These are phyloP conservation scores for Xylariaceae sp. DNA, from an alignment of 2,329 filamentous ascomycete species.

Conservation along the genomic window DNA sequence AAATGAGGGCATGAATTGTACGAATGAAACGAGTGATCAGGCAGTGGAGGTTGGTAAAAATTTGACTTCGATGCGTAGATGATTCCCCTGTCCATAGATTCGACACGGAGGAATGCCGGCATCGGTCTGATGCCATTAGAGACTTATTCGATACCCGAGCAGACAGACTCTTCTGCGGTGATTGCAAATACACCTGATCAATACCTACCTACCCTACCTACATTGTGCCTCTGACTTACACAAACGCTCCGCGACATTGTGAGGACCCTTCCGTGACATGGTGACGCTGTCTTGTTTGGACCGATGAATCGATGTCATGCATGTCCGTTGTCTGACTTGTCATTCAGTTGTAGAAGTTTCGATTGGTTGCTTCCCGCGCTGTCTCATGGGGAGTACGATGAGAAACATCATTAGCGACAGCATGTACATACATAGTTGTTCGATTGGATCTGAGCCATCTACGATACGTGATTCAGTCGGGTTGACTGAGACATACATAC, in stretches of 20 bases:
- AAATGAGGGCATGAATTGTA: slow-evolving; percentile 28
- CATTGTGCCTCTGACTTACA: neutral
- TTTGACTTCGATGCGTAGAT: slow-evolving; percentile 26
- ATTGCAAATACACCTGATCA: neutral
- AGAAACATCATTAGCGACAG: too few relatives aligned
- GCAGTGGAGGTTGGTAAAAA: slow-evolving; percentile 14
- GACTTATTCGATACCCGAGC: neutral
- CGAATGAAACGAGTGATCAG: slow-evolving; percentile 27
- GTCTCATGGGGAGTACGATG: too few relatives aligned
- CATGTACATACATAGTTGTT: too few relatives aligned
- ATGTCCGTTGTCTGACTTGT: neutral
- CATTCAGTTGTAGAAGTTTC: too few relatives aligned
- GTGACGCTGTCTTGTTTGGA: too few relatives aligned
- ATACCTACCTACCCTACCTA: neutral
- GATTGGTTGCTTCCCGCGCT: too few relatives aligned
- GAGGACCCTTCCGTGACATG: too few relatives aligned
- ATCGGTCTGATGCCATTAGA: slow-evolving; percentile 2
- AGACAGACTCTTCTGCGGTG: neutral
- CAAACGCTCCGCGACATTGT: neutral
- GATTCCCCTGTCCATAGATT: slow-evolving; percentile 32
- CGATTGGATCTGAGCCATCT: too few relatives aligned
- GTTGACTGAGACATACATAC: too few relatives aligned
- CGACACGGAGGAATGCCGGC: slow-evolving; percentile 10
- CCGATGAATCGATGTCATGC: too few relatives aligned
- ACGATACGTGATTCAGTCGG: too few relatives aligned